Evolutionary conservation across 2,329 filamentous ascomycete species (phyloP), one percentile per base, ranked within the genome.

Genomic region (Sclerotinia nivalis): DNA sequence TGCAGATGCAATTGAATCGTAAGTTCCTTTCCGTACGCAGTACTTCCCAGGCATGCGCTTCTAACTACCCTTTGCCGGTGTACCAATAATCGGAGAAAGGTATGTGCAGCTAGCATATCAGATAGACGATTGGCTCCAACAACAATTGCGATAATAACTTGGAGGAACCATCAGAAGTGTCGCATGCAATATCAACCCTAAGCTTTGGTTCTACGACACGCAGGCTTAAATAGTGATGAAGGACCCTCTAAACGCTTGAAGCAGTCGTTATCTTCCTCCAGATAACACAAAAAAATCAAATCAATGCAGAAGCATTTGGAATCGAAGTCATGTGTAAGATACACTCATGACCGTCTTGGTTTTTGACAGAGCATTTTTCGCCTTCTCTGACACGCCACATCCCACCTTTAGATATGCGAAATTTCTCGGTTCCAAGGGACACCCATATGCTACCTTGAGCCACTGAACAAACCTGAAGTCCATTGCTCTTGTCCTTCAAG

Each of bases 161-260:
- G 73, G 49, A 76, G 40, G 40, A 74, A 0, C 74, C 77, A 34
- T 70, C 69, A 0, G 69, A 71, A 7, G 76, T 75, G 6, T 66
- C 69, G 9, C 68, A 47, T 5, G 89, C 90, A 64, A 92, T 87
- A 71, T 88, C 81, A 64, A 85, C 86, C 90, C 93, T 93, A 73
- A 85, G 86, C 58, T 85, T 85, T 81, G 3, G 91, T 90, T 2
- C 91, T 93, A 49, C 91, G 85, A 80, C 94, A 91, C 0, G 92
- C 93, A 2, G 91, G 94, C 0, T 91, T 93, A 77, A 77, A 96
- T 94, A 76, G 88, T 88, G n/a, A 88, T 84, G 8, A 89, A 87
- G 81, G 88, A 92, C 40, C 40, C 13, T 43, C 13, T 43, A 2
- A 43, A 0, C 28, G 10, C 31, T 25, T 22, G 2, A 49, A 15